Base-by-base conservation (phyloP, 495 filamentous ascomycete species). In the Baudoinia panamericana region DNA sequence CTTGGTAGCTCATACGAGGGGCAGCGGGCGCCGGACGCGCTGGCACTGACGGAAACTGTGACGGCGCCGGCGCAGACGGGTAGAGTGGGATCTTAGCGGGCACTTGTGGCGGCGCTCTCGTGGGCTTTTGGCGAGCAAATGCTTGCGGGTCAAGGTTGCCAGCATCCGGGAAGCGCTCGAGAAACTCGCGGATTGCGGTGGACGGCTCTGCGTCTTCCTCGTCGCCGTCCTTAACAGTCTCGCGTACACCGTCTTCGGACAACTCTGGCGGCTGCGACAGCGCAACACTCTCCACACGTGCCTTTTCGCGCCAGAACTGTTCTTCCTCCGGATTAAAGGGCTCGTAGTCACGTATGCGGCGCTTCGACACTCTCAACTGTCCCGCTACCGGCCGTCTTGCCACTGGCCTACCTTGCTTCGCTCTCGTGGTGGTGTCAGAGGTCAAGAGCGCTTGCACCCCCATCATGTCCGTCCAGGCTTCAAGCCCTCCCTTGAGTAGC, bases 1-100 rank as follows among this genome's bases (percentile, higher is more conserved):
- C 92, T 52, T 82, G 86, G 45, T 94, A 93, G 56, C 80, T 93
- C 20, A 77, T 77, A 22, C 85, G 74, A 16, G 86, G 81, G 23
- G 88, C 70, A 2, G 87, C 78, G 37, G 90, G 92, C 4, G 83
- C 69, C n/a, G 90, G 90, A 15, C 84, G 71, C 4, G 64, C 61
- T 2, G 79, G 80, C 30, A 56, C 47, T 56, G 48, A 25, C 52
- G 46, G 62, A 64, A 43, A 64, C 8, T 32, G 39, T 22, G 39
- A 40, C 6, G 46, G n/a, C 15, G 37, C 10, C 4, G 44, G 35
- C 10, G 41, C 26, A 7, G 37, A 39, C 4, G 39, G 51, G 34
- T 51, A 52, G 12, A 18, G 30, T 2, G 46, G 30, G 8, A 35
- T 17, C 20, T 45, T 45, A 2, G 42, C 18, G 5, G 39, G 30